Conservation (phyloP, 805 yeast genomes). For the Suhomyces vadensis region DNA sequence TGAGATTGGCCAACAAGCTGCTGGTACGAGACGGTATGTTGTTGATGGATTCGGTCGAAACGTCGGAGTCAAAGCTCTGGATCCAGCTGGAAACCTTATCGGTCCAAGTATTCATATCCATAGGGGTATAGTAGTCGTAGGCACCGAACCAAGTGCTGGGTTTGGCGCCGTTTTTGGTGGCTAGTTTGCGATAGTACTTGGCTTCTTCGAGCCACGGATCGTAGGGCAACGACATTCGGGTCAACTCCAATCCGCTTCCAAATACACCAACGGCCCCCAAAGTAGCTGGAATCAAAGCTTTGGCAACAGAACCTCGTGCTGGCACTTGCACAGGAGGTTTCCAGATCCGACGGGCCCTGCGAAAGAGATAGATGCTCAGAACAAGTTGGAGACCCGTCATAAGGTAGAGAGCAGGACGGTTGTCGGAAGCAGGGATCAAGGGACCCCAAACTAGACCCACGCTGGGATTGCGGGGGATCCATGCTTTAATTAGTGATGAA, state of each 20-base stretch:
- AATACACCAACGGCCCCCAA: constrained; percentile 52
- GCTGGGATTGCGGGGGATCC: constrained; percentile 16
- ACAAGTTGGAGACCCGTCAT: constrained; percentile 55
- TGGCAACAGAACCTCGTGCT: constrained; percentile 11
- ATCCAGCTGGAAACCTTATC: constrained; percentile 20
- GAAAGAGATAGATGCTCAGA: constrained; percentile 40
- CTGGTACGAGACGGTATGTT: neutral
- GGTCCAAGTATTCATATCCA: constrained; percentile 42
- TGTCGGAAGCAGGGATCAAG: constrained; percentile 70
- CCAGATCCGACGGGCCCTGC: constrained; percentile 18
- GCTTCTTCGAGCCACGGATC: constrained; percentile 82
- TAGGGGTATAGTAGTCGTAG: constrained; percentile 51
- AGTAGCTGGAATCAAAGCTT: constrained; percentile 15
- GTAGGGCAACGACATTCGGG: constrained; percentile 45
- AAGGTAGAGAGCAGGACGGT: constrained; percentile 51
- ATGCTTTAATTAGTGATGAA: constrained; percentile 7
- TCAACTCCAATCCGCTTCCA: constrained; percentile 56
- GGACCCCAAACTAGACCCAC: constrained; percentile 56
- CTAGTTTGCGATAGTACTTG: constrained; percentile 49
- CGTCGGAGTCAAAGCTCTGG: constrained; percentile 6
- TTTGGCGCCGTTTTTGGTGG: constrained; percentile 47
- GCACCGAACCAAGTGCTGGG: constrained; percentile 72
- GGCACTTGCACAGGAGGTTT: constrained; percentile 9
- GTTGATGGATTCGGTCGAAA: neutral
- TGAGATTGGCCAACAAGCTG: constrained; percentile 14